Percentiles rank a stretch among this genome's conserved stretches.
Evolutionary conservation across 352 stramenopile genomes (phyloP).

Genomic region (Pythium dissimile): DNA sequence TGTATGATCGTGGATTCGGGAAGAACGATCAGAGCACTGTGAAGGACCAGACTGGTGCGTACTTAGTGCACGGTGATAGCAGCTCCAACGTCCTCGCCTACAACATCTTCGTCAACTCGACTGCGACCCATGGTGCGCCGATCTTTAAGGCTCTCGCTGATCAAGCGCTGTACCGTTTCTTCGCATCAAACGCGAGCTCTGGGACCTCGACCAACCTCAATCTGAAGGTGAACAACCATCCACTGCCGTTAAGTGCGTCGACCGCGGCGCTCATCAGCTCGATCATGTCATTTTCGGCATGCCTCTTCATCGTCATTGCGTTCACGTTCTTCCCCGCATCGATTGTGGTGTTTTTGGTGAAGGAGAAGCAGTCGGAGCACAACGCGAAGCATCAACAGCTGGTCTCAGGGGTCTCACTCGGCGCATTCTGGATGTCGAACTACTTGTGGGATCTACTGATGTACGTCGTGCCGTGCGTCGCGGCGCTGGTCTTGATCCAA

Average conservation of each 20-base stretch:
- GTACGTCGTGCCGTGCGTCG: constrained; percentile 78
- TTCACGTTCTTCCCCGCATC: constrained; percentile 91
- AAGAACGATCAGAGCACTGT: neutral
- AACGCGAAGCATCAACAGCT: constrained; percentile 97
- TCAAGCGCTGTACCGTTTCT: constrained; percentile 56
- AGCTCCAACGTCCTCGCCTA: constrained; percentile 50
- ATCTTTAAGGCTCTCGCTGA: constrained; percentile 70
- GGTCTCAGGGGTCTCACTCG: constrained; percentile 92
- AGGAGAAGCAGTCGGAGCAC: constrained; percentile 87
- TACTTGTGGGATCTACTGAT: constrained; percentile 92
- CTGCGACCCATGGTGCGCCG: constrained; percentile 37
- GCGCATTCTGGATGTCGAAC: constrained; percentile 96
- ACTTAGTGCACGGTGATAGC: constrained; percentile 42
- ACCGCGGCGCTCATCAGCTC: constrained; percentile 35
- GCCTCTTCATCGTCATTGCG: constrained; percentile 83
- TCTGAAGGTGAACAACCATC: constrained; percentile 51
- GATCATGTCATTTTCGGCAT: constrained; percentile 75
- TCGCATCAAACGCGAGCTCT: constrained; percentile 27
- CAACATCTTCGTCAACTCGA: constrained; percentile 67
- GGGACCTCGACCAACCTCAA: constrained; percentile 15
- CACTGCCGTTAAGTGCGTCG: constrained; percentile 43
- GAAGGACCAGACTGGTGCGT: constrained; percentile 24
- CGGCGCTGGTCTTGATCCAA: constrained; percentile 42
- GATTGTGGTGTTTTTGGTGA: constrained; percentile 95
- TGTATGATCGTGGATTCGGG: constrained; percentile 40